Percentiles rank a stretch among this genome's conserved stretches.
phyloP scores from a whole-genome alignment of 805 yeast species.

The Isabelozyma gotoi region DNA sequence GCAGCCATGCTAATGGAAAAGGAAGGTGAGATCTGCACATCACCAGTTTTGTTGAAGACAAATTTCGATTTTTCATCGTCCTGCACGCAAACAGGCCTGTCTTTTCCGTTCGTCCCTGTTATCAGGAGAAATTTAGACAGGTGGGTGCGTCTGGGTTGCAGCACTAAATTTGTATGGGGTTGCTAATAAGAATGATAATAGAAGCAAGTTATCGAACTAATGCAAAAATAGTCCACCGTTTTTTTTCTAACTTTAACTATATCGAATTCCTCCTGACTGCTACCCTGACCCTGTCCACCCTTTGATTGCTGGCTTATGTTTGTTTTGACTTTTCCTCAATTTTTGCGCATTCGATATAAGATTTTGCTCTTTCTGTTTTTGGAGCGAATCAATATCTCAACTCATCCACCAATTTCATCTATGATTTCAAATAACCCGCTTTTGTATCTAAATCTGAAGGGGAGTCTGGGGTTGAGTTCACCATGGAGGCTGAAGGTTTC shows the following conservation, averaged over 20 bases:
- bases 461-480: background rate
- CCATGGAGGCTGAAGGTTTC: background rate
- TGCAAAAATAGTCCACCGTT: background rate
- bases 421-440: background rate
- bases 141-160: background rate
- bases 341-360: background rate
- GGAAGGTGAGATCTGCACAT: no score
- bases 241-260: background rate
- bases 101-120: background rate
- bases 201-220: background rate
- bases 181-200: background rate
- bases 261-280: background rate
- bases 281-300: background rate
- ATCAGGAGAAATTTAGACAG: background rate
- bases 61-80: background rate
- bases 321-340: background rate
- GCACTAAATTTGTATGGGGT: no score
- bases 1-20: no score
- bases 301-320: no score
- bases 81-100: background rate
- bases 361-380: background rate
- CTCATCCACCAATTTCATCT: no score
- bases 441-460: background rate
- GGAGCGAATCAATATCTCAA: no score
- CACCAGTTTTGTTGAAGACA: no score